phyloP scores from a whole-genome alignment of 2,329 filamentous ascomycete species.

The Pseudogymnoascus sp. region DNA sequence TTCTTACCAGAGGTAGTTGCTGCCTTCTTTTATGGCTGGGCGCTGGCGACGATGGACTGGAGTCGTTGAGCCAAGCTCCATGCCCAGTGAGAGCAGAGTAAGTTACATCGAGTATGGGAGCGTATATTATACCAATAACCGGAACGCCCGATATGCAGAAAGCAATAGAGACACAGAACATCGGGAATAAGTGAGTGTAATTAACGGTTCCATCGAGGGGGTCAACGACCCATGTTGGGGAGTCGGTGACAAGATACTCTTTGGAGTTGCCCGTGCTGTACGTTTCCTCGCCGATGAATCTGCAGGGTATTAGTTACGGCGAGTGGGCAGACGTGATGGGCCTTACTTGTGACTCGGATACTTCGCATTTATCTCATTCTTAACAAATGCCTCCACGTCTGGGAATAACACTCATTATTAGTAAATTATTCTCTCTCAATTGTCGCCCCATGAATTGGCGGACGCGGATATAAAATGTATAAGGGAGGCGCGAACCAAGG shows the following conservation, averaged over 20 bases:
- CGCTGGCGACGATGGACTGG: constrained; percentile 19
- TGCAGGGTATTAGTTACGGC: constrained; percentile 26
- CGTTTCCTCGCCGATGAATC: constrained; percentile 70
- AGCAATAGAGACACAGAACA: constrained; percentile 73
- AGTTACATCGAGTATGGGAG: constrained; percentile 60
- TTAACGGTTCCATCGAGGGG: constrained; percentile 73
- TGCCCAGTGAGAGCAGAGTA: constrained; percentile 60
- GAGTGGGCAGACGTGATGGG: background rate
- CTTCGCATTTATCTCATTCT: constrained; percentile 45
- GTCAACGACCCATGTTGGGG: constrained; percentile 69
- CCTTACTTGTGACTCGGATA: constrained; percentile 61
- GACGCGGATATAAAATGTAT: constrained; percentile 12
- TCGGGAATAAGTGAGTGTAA: constrained; percentile 72
- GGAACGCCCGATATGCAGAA: constrained; percentile 54
- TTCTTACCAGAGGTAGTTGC: constrained; percentile 54
- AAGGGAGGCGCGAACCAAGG: constrained; percentile 43
- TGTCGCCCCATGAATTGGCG: background rate
- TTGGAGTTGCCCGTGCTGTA: constrained; percentile 62
- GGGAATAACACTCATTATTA: background rate
- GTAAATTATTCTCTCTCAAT: constrained; percentile 14
- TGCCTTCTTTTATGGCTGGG: constrained; percentile 46
- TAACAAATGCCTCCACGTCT: constrained; percentile 69
- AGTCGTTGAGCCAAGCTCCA: constrained; percentile 49
- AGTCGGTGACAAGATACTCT: constrained; percentile 55
- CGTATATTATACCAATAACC: constrained; percentile 63